These are phyloP conservation scores for Pythium chondricola DNA, from an alignment of 352 stramenopile species.

Conservation along the genomic window DNA sequence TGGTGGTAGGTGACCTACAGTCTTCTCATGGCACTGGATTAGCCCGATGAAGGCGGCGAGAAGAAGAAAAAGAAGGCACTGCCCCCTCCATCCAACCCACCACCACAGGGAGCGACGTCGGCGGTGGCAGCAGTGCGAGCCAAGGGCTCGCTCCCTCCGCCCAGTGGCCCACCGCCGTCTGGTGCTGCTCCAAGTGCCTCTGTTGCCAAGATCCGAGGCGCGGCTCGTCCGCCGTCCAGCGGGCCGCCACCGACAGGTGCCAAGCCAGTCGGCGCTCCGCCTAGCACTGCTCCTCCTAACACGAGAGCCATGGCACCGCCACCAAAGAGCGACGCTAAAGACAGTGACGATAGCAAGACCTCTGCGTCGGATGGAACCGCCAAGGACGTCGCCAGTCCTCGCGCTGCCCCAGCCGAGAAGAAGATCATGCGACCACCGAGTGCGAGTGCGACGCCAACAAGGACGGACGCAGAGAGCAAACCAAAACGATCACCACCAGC, in stretches of 20 bases:
- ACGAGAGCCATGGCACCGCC: neutral
- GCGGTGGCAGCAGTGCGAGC: constrained; percentile 61
- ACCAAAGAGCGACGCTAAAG: constrained; percentile 19
- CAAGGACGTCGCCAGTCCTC: constrained; percentile 13
- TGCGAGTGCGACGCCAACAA: constrained; percentile 1
- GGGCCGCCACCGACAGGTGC: constrained; percentile 21
- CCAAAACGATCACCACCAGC: constrained; percentile 3
- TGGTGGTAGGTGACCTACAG: neutral
- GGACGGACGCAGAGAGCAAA: constrained; percentile 7
- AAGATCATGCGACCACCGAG: constrained; percentile 14
- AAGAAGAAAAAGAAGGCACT: constrained; percentile 65
- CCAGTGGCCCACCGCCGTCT: constrained; percentile 52
- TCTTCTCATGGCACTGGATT: neutral
- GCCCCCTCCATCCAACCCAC: constrained; percentile 59
- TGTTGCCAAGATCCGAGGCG: constrained; percentile 68
- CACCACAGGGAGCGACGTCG: constrained; percentile 45
- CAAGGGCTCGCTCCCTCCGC: constrained; percentile 52
- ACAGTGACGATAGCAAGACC: neutral
- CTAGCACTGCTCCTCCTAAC: constrained; percentile 12
- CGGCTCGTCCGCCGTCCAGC: constrained; percentile 35
- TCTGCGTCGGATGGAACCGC: neutral
- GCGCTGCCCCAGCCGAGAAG: constrained; percentile 8
- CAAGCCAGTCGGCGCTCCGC: constrained; percentile 11
- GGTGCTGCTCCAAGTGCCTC: constrained; percentile 44
- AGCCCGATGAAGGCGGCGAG: constrained; percentile 11